A percentile compares a stretch with the other conserved stretches of the same genome.
phyloP scores from a whole-genome alignment of 2,329 filamentous ascomycete genomes.

The Aspergillus nomiae region DNA sequence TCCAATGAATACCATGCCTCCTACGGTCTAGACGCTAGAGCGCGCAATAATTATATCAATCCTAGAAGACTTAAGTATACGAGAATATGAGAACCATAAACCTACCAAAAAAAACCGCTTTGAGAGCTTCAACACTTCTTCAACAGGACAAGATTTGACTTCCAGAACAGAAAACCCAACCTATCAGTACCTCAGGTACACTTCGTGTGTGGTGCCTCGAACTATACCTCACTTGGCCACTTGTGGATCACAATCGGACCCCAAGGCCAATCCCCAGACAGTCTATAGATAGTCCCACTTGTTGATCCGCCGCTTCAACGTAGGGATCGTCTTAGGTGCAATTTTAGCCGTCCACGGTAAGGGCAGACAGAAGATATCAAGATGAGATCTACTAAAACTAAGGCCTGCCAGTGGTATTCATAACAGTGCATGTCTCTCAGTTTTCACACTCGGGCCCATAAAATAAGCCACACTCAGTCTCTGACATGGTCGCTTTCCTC shows the following conservation, averaged over 20 bases:
- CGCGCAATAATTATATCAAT: not conserved
- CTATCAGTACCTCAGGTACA: not conserved
- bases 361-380: not conserved
- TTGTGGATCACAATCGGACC: conserved; percentile 6
- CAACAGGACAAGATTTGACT: not conserved
- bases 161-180: not conserved
- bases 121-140: not conserved
- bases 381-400: not conserved
- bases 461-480: not conserved
- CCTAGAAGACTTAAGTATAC: not conserved
- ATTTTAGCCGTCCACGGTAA: not conserved
- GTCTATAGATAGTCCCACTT: conserved; percentile 7
- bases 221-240: not conserved
- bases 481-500: not conserved
- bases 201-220: not conserved
- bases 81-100: not conserved
- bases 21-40: not conserved
- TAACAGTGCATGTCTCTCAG: too few relatives aligned
- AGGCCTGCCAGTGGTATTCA: not conserved
- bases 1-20: not conserved
- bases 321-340: not conserved
- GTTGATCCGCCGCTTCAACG: conserved; percentile 5
- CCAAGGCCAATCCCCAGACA: conserved; percentile 9
- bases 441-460: not conserved
- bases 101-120: not conserved